Evolutionary conservation across 2,329 filamentous ascomycete genomes (phyloP), one percentile per base, ranked within the genome.

Genomic region (Trichoderma koningii): DNA sequence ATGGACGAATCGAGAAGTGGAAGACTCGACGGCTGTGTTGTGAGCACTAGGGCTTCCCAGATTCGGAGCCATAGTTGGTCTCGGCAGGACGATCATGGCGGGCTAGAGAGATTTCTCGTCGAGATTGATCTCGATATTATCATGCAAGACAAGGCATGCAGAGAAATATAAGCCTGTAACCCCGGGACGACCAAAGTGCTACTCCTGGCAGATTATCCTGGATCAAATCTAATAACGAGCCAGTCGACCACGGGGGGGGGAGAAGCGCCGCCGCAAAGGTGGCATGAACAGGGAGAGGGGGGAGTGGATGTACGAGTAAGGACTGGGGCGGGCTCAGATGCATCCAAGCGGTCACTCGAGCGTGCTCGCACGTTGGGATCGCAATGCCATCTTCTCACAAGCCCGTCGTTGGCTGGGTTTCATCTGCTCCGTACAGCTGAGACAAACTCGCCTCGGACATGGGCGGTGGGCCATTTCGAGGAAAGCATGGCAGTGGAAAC

Each of bases 31-130:
- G 45, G 45, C 48, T 41, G 56, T 23, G 53, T 50, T 66, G 61
- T 59, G 55, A 50, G 47, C 55, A 50, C 65, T 66, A 30, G 67
- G 67, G 34, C 62, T 66, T 56, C 63, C 70, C 63, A 67, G 66
- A 44, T 56, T 69, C 48, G 70, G 66, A 48, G 67, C 65, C 50
- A 66, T 45, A 7, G 70, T 64, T 30, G 69, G 71, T 14, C 68
- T 69, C 38, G 71, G 69, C 60, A 76, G 68, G 55, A 73, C 66
- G 28, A 76, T 73, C 73, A 76, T 76, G 52, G 52, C 70, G 55
- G 53, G 62, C 34, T 50, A 67, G 42, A 64, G n/a, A 61, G 61
- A 55, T 66, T 59, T n/a, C 38, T 64, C 52, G 65, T 67, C 63
- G 61, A 61, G 63, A 52, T 66, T 66, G 67, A 69, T 72, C 69